Evolutionary conservation across 139 green algal genomes (phyloP), one percentile per base, ranked within the genome.

Genomic region (Chlorella sp.): DNA sequence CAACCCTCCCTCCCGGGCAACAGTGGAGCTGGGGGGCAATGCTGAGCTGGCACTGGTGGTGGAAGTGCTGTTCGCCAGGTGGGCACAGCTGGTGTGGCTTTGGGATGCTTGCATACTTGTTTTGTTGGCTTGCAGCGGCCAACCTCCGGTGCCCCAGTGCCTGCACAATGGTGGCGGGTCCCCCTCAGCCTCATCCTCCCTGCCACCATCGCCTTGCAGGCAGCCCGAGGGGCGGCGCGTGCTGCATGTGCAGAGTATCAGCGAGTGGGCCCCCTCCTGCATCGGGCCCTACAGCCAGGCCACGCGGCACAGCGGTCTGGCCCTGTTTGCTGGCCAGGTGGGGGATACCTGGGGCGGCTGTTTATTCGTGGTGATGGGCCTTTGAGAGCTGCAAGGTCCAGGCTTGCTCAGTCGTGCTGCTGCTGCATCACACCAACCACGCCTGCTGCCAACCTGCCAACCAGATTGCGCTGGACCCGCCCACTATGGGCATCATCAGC

Each of bases 271-370:
- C 25, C 97, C 97, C 18, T 88, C 86, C 34, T 99, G 97, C 93
- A 99, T 99, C 69, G 97, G 97, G 7, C 97, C 97, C 1, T 99
- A 99, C 95, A 96, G 89, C 91, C 97, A 99, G 82, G 92, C 87
- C 25, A 74, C 82, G 3, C 30, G 83, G 20, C 75, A 85, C 41
- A 32, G 63, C 4, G 75, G 86, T 0, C 76, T 96, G 34, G 39
- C 90, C 2, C 72, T 81, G 36, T 88, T 94, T 56, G 91, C 93
- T 9, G 93, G 93, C 17, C 89, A 82, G 76, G 76, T 72, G 76
- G 0, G 74, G 0, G 16, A n/a, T 20, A n/a, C n/a, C n/a, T n/a
- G n/a, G n/a, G n/a, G n/a, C n/a, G n/a, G n/a, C n/a, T n/a, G n/a
- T n/a, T n/a, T n/a, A n/a, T n/a, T n/a, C n/a, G n/a, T n/a, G n/a